Conservation (phyloP, 495 filamentous ascomycete species). For the Amorphotheca resinae region DNA sequence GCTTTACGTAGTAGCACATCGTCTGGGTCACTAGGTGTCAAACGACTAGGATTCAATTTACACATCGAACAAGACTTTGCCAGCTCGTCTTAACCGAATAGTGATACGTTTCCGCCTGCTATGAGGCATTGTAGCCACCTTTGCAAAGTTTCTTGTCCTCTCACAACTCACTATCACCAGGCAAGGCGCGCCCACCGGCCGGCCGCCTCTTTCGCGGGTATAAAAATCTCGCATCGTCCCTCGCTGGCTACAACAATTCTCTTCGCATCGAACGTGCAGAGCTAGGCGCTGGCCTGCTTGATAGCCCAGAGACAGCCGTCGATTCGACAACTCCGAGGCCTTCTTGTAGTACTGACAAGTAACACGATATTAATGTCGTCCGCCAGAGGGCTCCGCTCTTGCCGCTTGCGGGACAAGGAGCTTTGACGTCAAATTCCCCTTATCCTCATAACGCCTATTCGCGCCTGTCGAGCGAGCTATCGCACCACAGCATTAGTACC, state of each 20-base stretch:
- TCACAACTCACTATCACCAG: no score
- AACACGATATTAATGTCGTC: slow-evolving; percentile 12
- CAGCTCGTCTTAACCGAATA: no score
- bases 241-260: slow-evolving; percentile 7
- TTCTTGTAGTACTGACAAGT: slow-evolving; percentile 3
- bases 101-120: no score
- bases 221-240: slow-evolving; percentile 6
- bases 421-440: slow-evolving; percentile 5
- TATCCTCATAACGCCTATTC: slow-evolving; percentile 7
- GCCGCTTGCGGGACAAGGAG: slow-evolving; percentile 4
- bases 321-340: slow-evolving; percentile 8
- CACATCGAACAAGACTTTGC: no score
- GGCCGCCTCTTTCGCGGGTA: slow-evolving; percentile 1
- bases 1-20: no score
- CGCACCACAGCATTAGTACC: slow-evolving; percentile 8
- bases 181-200: background rate
- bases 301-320: slow-evolving; percentile 5
- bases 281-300: slow-evolving; percentile 5
- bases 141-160: no score
- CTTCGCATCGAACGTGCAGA: slow-evolving; percentile 2
- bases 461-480: slow-evolving; percentile 9
- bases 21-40: no score
- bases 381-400: slow-evolving; percentile 7
- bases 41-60: no score
- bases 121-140: no score